Percentiles rank a stretch among this genome's conserved stretches.
Conservation (phyloP, 331 rosid species). For the Arachis monticola region DNA sequence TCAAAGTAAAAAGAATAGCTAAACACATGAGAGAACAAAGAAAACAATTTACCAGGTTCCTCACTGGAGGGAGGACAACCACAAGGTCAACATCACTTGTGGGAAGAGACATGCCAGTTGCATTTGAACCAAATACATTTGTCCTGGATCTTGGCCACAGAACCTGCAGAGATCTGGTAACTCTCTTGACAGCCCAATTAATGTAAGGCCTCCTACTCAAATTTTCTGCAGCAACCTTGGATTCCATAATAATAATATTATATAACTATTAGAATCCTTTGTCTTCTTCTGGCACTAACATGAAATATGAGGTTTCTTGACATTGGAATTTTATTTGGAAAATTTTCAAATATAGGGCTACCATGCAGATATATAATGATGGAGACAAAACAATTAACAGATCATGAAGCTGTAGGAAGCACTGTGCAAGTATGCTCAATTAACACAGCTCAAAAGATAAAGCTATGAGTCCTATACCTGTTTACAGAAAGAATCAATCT, state of each 20-base stretch:
- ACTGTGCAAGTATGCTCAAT: conserved; percentile 16
- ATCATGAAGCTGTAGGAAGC: neutral
- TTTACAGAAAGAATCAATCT: conserved; percentile 87
- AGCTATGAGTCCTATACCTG: conserved; percentile 51
- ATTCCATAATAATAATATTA: conserved; percentile 40
- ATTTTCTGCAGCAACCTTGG: conserved; percentile 87
- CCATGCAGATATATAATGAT: neutral
- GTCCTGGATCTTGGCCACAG: conserved; percentile 99
- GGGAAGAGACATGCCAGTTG: conserved; percentile 95
- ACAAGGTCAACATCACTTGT: conserved; percentile 99
- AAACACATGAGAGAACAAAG: conserved; percentile 25
- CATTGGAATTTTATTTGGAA: conserved; percentile 22
- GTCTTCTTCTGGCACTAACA: conserved; percentile 29
- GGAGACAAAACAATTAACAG: conserved; percentile 16
- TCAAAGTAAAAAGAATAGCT: conserved; percentile 25
- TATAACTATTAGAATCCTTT: conserved; percentile 34
- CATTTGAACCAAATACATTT: conserved; percentile 90
- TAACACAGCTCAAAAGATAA: conserved; percentile 13
- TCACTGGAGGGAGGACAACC: conserved; percentile 96
- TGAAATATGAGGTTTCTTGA: conserved; percentile 38
- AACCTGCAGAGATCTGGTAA: conserved; percentile 91
- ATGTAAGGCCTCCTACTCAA: conserved; percentile 86
- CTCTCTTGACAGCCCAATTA: conserved; percentile 98
- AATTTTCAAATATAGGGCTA: neutral
- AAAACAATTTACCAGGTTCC: conserved; percentile 77